A percentile compares a stretch with the other conserved stretches of the same genome.
phyloP scores from a whole-genome alignment of 2,329 filamentous ascomycete species.

The Calonectria fujianensis region DNA sequence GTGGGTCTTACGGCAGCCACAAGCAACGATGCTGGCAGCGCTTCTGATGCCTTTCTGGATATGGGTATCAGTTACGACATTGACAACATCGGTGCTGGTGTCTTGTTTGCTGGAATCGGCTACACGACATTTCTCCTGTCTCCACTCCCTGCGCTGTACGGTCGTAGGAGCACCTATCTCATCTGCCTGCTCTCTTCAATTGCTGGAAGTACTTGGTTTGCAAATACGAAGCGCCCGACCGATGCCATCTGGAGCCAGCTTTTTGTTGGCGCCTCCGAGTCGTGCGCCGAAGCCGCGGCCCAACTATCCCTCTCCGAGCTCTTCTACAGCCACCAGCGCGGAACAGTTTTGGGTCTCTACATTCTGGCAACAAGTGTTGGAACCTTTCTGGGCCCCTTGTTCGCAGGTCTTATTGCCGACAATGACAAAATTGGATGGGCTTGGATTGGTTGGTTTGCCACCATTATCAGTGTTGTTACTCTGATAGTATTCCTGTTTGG shows the following conservation, averaged over 20 bases:
- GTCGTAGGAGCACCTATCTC: constrained; percentile 35
- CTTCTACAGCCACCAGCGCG: constrained; percentile 37
- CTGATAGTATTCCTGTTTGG: constrained; percentile 32
- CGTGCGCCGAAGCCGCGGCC: constrained; percentile 37
- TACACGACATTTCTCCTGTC: constrained; percentile 35
- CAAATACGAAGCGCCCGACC: constrained; percentile 16
- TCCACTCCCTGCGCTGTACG: constrained; percentile 31
- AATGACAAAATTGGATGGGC: constrained; percentile 33
- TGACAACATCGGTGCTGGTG: constrained; percentile 32
- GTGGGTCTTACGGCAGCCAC: constrained; percentile 34
- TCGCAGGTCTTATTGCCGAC: constrained; percentile 35
- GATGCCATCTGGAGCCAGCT: constrained; percentile 42
- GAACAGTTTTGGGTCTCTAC: constrained; percentile 33
- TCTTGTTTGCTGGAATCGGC: constrained; percentile 34
- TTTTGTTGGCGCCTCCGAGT: constrained; percentile 37
- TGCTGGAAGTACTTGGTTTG: constrained; percentile 33
- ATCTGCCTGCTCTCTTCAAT: constrained; percentile 35
- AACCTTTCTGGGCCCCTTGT: constrained; percentile 35
- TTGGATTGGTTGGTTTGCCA: constrained; percentile 38
- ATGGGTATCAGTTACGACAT: constrained; percentile 34
- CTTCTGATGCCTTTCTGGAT: constrained; percentile 18
- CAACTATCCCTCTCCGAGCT: constrained; percentile 38
- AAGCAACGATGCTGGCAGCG: constrained; percentile 36
- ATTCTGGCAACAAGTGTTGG: constrained; percentile 36
- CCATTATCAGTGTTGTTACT: constrained; percentile 35